Evolutionary conservation across 257 asterid genomes (phyloP), one percentile per base, ranked within the genome.

Genomic region (Rehmannia glutinosa): DNA sequence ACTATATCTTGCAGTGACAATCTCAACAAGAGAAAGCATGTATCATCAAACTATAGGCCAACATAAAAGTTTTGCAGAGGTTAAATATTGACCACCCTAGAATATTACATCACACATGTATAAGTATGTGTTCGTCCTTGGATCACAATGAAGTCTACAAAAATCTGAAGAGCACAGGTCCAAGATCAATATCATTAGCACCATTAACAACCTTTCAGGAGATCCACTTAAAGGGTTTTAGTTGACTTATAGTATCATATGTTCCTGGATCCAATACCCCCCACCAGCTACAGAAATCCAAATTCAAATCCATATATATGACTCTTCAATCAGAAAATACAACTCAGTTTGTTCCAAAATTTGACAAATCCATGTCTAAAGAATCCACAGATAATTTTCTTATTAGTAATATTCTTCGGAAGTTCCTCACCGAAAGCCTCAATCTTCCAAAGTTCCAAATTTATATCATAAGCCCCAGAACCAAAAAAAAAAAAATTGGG

Each of bases 1-100:
- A 69, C 45, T 55, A 73, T 20, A 39, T 59, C 69, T 71, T 35
- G 36, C 32, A 64, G 47, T 24, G 43, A 57, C 28, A 21, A n/a
- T n/a, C 38, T 55, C 21, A 30, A 35, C 20, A 38, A 59, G 46
- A 56, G n/a, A n/a, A n/a, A n/a, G n/a, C n/a, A 36, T 56, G 28
- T 47, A 59, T 15, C 38, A 32, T 39, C 61, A 8, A 35, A 35
- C 38, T 60, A 62, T 5, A 12, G 28, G 9, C 62, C 20, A 41
- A 42, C 33, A 21, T 12, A 56, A 56, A 7, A 28, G 32, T 3
- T 65, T 24, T 15, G 32, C 20, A 28, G 13, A 41, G 24, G 35
- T 11, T 28, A 50, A 69, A 33, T 33, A 33, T 33, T 3, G 8
- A 33, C n/a, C 3, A 33, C 38, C 3, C 3, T 33, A 43, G 23